These are phyloP conservation scores for Microthlaspi erraticum DNA, from an alignment of 345 rosid genomes.

Conservation along the genomic window DNA sequence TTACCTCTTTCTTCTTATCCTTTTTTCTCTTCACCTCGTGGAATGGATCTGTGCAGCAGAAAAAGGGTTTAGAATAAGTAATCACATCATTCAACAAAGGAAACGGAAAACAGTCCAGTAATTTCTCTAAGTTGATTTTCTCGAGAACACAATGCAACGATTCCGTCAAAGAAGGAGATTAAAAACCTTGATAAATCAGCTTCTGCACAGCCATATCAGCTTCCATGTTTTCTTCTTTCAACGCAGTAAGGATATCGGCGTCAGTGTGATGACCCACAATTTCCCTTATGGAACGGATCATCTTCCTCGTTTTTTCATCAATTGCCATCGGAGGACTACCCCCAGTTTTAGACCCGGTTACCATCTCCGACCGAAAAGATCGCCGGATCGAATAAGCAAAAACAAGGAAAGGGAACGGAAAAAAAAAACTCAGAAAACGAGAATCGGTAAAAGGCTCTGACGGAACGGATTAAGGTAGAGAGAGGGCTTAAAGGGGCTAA, in stretches of 20 bases:
- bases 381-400: not conserved
- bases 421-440: not conserved
- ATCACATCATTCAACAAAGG: not conserved
- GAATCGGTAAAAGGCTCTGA: not conserved
- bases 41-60: slow-evolving; percentile 66
- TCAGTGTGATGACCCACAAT: slow-evolving; percentile 81
- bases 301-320: slow-evolving; percentile 59
- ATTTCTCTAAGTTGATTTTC: not conserved
- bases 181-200: slow-evolving; percentile 75
- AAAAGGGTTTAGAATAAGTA: not conserved
- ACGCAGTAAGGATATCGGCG: slow-evolving; percentile 64
- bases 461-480: not conserved
- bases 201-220: slow-evolving; percentile 79
- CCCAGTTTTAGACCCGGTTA: slow-evolving; percentile 45
- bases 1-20: slow-evolving; percentile 88
- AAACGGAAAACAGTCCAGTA: not conserved
- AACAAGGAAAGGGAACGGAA: not conserved
- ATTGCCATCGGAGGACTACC: slow-evolving; percentile 39
- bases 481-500: not conserved
- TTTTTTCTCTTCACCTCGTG: slow-evolving; percentile 78
- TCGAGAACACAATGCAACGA: not conserved
- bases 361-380: slow-evolving; percentile 49
- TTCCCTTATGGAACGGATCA: slow-evolving; percentile 75
- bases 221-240: slow-evolving; percentile 81
- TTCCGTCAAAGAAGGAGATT: not conserved